Percentiles rank a stretch among this genome's conserved stretches.
Evolutionary conservation across 345 rosid species (phyloP).

Genomic region (Linum lewisii): DNA sequence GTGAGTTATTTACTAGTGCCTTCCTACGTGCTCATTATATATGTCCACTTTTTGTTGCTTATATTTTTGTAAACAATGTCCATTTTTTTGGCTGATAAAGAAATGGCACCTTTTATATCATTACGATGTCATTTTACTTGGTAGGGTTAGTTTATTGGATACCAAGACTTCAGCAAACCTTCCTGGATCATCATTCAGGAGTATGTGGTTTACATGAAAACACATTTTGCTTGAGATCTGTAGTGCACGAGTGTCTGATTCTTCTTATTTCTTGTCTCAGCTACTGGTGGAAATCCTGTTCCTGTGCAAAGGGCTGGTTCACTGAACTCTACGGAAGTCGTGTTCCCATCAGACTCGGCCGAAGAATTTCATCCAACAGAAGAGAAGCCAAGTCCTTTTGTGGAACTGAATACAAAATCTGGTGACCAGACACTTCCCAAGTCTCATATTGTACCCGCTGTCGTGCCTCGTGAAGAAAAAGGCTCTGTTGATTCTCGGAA

Average conservation of each 20-base stretch:
- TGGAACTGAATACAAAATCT: slow-evolving; percentile 23
- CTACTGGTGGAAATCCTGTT: slow-evolving; percentile 56
- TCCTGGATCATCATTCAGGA: too few species aligned
- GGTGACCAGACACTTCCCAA: slow-evolving; percentile 39
- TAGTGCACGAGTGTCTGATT: not conserved
- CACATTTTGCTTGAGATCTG: not conserved
- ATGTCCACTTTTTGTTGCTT: not conserved
- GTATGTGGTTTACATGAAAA: too few species aligned
- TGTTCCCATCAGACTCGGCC: slow-evolving; percentile 23
- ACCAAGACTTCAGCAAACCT: too few species aligned
- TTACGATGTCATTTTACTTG: too few species aligned
- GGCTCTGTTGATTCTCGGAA: slow-evolving; percentile 35
- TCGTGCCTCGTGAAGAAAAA: slow-evolving; percentile 36
- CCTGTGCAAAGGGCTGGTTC: slow-evolving; percentile 35
- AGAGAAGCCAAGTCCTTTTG: slow-evolving; percentile 32
- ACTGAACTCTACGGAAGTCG: slow-evolving; percentile 34
- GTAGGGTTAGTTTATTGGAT: too few species aligned
- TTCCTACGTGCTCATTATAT: slow-evolving; percentile 1
- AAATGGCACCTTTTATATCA: too few species aligned
- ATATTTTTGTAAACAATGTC: not conserved
- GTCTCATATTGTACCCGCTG: slow-evolving; percentile 27
- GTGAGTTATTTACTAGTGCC: slow-evolving; percentile 40
- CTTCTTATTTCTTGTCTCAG: slow-evolving; percentile 14
- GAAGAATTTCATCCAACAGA: slow-evolving; percentile 20
- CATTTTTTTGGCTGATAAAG: not conserved